Percentiles rank a stretch among this genome's conserved stretches.
These are phyloP conservation scores for Naegleria gruberi DNA, from an alignment of 208 protist species.

Conservation along the genomic window DNA sequence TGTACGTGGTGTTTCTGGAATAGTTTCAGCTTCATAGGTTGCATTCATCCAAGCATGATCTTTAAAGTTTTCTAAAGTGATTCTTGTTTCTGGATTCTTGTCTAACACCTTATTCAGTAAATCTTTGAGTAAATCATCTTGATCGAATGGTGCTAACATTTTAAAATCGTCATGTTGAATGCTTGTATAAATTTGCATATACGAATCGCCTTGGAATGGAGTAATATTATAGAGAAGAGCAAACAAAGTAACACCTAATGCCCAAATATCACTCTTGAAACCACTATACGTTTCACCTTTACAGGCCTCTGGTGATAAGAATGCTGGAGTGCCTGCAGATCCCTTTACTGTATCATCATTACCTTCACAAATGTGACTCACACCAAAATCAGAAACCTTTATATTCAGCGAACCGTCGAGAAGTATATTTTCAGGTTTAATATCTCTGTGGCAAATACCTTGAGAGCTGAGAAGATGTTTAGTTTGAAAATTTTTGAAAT, in stretches of 20 bases:
- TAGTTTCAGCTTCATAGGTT: background rate
- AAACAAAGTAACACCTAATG: constrained; percentile 74
- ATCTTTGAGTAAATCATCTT: constrained; percentile 44
- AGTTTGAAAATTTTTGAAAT: too few species aligned
- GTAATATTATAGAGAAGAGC: constrained; percentile 57
- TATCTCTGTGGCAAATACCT: constrained; percentile 49
- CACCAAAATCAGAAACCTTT: constrained; percentile 52
- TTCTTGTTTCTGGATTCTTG: constrained; percentile 47
- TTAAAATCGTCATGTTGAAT: constrained; percentile 41
- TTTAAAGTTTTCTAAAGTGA: constrained; percentile 28
- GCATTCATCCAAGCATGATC: constrained; percentile 18
- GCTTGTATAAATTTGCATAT: constrained; percentile 28
- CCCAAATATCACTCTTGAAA: constrained; percentile 71
- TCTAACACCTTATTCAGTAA: constrained; percentile 49
- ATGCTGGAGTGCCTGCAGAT: constrained; percentile 63
- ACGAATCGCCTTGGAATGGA: constrained; percentile 45
- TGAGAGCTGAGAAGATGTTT: constrained; percentile 31
- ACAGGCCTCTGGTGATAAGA: constrained; percentile 61
- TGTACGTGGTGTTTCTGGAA: background rate
- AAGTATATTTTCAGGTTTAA: constrained; percentile 58
- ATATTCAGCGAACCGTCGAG: constrained; percentile 36
- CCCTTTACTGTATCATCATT: constrained; percentile 36
- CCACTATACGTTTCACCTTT: constrained; percentile 41
- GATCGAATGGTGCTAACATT: constrained; percentile 40
- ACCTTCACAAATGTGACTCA: constrained; percentile 39